Conservation (phyloP, 2,329 filamentous ascomycete species). For the Sporothrix variecibatus region DNA sequence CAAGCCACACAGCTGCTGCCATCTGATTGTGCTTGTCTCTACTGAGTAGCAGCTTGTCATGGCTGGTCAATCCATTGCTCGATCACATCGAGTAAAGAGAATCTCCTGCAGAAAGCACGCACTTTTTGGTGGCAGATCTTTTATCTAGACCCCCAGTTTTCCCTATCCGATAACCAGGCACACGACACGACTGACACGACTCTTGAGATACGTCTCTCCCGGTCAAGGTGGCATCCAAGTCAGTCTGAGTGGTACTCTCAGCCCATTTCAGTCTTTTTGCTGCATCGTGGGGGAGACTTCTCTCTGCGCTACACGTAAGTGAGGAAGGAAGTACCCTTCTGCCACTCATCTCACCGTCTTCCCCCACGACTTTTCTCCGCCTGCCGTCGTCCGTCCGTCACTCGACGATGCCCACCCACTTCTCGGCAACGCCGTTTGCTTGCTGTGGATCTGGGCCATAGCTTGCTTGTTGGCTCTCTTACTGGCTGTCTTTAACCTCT, state of each 20-base stretch:
- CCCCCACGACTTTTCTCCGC: neutral
- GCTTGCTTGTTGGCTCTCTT: neutral
- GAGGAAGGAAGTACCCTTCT: neutral
- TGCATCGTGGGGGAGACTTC: neutral
- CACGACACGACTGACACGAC: neutral
- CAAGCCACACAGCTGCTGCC: neutral
- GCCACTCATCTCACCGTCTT: neutral
- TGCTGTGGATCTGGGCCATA: neutral
- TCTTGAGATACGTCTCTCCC: neutral
- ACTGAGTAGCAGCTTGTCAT: neutral
- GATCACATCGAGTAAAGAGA: conserved; percentile 29
- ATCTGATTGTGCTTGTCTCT: neutral
- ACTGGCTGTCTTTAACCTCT: too few species aligned
- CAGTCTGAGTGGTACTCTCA: neutral
- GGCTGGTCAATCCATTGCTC: conserved; percentile 27
- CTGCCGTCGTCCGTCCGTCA: neutral
- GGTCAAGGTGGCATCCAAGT: neutral
- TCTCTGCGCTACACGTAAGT: neutral
- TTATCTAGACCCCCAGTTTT: neutral
- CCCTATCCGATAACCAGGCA: neutral
- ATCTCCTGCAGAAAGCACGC: neutral
- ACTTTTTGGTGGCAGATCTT: neutral
- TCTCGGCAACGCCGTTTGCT: conserved; percentile 25
- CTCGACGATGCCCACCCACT: neutral
- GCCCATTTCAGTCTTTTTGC: neutral